Base-by-base conservation (phyloP, 306 rosid species). In the Castanea crenata region DNA sequence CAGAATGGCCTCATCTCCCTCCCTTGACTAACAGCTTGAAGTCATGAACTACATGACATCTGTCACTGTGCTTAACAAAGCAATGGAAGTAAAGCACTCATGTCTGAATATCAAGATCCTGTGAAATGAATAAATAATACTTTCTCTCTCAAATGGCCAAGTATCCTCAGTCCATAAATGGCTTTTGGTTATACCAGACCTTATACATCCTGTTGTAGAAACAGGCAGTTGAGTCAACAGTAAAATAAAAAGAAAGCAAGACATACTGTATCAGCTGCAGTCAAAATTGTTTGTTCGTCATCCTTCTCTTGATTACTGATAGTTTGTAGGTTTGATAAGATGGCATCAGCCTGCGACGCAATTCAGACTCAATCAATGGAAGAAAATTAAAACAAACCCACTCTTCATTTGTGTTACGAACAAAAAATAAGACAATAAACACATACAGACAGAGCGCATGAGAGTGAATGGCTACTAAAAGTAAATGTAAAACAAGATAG, bases 241-340 rank as follows among this genome's bases (percentile, higher is more conserved):
- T 49, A 74, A 11, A 44, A 65, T 44, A 49, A 71, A 51, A 80
- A 32, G 63, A 49, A 76, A 83, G 77, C 61, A 78, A 80, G 72
- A 76, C 97, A 87, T 92, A 91, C 98, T 84, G 98, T 91, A 76
- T 91, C 98, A 0, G 99, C 98, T 1, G 90, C 93, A 89, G 91
- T 88, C 80, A 95, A 85, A 83, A 95, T 78, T 23, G 92, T 87
- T 1, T 97, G 84, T 56, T 89, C 86, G 63, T 86, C 91, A 79
- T 82, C 87, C 84, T 67, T 81, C 85, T 86, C 90, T 80, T 78
- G 88, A 76, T 75, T 74, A 82, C 58, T 44, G 49, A 71, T 61
- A 63, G 86, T 83, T 83, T 83, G 92, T 57, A 92, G 78, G 83
- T 95, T 90, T 31, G 92, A 86, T 74, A 90, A 52, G 76, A 95